A percentile compares a stretch with the other conserved stretches of the same genome.
These are phyloP conservation scores for Gossypium longicalyx DNA, from an alignment of 345 rosid species.

Conservation along the genomic window DNA sequence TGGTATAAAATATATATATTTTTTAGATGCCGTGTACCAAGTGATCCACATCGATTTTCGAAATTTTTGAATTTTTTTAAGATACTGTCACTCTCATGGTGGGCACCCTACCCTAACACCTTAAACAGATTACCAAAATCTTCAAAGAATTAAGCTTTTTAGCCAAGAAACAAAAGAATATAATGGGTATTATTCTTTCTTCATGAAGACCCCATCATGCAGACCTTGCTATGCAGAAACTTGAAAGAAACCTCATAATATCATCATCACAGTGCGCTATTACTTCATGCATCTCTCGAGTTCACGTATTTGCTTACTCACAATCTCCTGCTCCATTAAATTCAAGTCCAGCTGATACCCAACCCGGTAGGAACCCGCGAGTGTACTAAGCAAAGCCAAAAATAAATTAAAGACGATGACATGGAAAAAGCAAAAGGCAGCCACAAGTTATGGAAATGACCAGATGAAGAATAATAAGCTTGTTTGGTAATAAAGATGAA, in stretches of 20 bases:
- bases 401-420: constrained; percentile 2
- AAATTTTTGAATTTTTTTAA: too few relatives aligned
- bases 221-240: not conserved
- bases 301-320: not conserved
- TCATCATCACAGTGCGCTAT: too few relatives aligned
- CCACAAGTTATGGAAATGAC: not conserved
- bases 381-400: not conserved
- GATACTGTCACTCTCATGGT: too few relatives aligned
- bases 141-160: too few relatives aligned
- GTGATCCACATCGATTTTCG: too few relatives aligned
- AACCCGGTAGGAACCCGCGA: not conserved
- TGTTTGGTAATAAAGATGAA: not conserved
- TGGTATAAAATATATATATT: too few relatives aligned
- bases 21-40: too few relatives aligned
- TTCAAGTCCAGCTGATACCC: not conserved
- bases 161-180: not conserved
- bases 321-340: not conserved
- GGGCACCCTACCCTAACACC: too few relatives aligned
- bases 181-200: not conserved
- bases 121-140: too few relatives aligned
- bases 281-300: not conserved
- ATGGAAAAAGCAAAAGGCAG: not conserved
- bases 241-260: not conserved
- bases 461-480: not conserved
- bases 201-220: not conserved